Evolutionary conservation across 2,329 filamentous ascomycete species (phyloP).

Genomic region (Penicillium sp.): DNA sequence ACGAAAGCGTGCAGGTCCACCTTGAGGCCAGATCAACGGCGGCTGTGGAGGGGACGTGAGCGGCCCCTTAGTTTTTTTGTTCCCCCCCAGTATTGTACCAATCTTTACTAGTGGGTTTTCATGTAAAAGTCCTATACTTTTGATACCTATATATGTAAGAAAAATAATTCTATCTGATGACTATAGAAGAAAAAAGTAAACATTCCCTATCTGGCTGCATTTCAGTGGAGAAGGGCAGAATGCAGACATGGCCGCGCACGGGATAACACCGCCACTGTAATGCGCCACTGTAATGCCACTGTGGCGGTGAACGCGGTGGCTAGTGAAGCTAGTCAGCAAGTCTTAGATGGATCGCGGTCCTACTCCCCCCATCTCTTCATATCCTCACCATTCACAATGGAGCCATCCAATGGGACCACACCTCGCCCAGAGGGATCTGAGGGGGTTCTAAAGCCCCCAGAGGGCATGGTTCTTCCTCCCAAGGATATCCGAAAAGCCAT

Average conservation of each 20-base stretch:
- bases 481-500: conserved; percentile 79
- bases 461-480: conserved; percentile 80
- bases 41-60: conserved; percentile 18
- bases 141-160: not conserved
- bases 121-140: not conserved
- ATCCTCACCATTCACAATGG: conserved; percentile 32
- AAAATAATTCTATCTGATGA: not conserved
- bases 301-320: conserved; percentile 1
- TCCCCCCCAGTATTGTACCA: conserved; percentile 4
- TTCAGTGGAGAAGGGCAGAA: not conserved
- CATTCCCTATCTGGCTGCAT: conserved; percentile 1
- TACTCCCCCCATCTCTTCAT: conserved; percentile 1
- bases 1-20: conserved; percentile 28
- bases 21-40: conserved; percentile 39
- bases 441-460: conserved; percentile 71
- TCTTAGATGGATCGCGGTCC: not conserved
- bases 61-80: conserved; percentile 19
- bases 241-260: not conserved
- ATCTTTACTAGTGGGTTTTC: not conserved
- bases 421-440: conserved; percentile 56
- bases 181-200: not conserved
- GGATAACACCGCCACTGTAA: not conserved
- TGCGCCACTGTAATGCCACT: not conserved
- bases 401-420: conserved; percentile 40
- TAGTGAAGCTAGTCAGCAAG: conserved; percentile 5